A percentile compares a stretch with the other conserved stretches of the same genome.
Conservation (phyloP, 1,284 basidiomycete species). For the Pascua guehoae region DNA sequence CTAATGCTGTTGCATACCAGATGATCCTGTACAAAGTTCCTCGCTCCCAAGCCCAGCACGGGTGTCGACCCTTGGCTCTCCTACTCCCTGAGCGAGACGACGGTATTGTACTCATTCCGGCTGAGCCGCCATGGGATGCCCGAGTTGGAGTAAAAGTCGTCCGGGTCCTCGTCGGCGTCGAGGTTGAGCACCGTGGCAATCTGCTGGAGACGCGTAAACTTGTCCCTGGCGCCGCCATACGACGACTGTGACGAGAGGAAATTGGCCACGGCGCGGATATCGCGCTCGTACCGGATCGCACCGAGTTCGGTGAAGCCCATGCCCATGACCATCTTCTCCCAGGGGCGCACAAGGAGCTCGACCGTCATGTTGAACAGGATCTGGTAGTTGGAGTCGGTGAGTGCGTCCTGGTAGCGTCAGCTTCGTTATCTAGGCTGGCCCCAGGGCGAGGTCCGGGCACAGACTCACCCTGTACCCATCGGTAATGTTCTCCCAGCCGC, state of each 20-base stretch:
- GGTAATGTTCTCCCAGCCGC: constrained; percentile 75
- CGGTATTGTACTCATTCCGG: constrained; percentile 69
- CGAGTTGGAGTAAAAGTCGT: constrained; percentile 85
- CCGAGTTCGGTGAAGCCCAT: constrained; percentile 93
- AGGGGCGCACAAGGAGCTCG: constrained; percentile 81
- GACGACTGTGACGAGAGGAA: constrained; percentile 80
- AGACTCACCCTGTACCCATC: constrained; percentile 61
- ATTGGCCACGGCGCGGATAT: constrained; percentile 75
- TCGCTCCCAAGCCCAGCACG: background rate
- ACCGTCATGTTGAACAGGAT: constrained; percentile 77
- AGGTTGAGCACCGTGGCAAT: constrained; percentile 88
- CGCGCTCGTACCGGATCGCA: constrained; percentile 93
- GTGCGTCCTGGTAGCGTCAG: constrained; percentile 58
- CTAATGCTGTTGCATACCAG: no score
- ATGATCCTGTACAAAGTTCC: background rate
- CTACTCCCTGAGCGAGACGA: constrained; percentile 59
- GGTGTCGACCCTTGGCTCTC: background rate
- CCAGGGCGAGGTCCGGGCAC: no score
- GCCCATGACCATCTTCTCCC: constrained; percentile 81
- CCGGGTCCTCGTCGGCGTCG: constrained; percentile 82
- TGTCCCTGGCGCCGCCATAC: constrained; percentile 83
- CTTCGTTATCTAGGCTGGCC: no score
- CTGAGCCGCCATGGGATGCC: constrained; percentile 86
- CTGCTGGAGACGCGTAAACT: constrained; percentile 87
- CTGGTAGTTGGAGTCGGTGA: constrained; percentile 84